Evolutionary conservation across 495 filamentous ascomycete species (phyloP).

Genomic region (Trichocladium uniseriatum): DNA sequence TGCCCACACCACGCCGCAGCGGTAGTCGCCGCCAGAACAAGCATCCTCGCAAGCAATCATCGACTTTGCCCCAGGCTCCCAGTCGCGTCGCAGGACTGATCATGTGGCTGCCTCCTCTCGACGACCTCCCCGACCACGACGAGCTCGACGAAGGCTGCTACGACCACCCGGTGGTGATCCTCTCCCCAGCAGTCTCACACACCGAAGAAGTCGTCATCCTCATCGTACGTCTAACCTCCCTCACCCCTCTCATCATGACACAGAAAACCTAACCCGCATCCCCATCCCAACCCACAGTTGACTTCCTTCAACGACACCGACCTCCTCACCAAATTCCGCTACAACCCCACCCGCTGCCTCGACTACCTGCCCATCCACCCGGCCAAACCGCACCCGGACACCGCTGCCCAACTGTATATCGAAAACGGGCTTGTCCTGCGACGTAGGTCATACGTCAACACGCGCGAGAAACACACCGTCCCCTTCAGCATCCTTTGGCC

Average conservation of each 20-base stretch:
- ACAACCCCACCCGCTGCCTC: background rate
- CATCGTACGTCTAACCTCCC: background rate
- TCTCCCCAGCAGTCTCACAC: background rate
- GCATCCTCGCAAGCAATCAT: no score
- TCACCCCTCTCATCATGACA: no score
- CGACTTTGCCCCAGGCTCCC: no score
- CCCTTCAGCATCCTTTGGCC: background rate
- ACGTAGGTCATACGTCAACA: background rate
- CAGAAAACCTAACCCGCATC: background rate
- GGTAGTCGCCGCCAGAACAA: no score
- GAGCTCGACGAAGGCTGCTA: background rate
- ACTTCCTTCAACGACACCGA: background rate
- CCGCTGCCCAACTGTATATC: background rate
- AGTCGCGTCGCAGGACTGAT: background rate
- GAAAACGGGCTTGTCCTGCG: background rate
- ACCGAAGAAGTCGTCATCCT: background rate
- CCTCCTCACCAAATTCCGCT: background rate
- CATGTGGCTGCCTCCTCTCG: background rate
- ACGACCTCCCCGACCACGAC: background rate
- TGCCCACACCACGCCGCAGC: no score
- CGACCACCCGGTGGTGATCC: background rate
- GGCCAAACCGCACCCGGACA: background rate
- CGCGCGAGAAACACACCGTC: background rate
- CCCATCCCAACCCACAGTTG: background rate
- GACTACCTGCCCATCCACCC: background rate